A percentile compares a stretch with the other conserved stretches of the same genome.
These are phyloP conservation scores for Rhodotorula graminis DNA, from an alignment of 768 basidiomycete genomes.

Conservation along the genomic window DNA sequence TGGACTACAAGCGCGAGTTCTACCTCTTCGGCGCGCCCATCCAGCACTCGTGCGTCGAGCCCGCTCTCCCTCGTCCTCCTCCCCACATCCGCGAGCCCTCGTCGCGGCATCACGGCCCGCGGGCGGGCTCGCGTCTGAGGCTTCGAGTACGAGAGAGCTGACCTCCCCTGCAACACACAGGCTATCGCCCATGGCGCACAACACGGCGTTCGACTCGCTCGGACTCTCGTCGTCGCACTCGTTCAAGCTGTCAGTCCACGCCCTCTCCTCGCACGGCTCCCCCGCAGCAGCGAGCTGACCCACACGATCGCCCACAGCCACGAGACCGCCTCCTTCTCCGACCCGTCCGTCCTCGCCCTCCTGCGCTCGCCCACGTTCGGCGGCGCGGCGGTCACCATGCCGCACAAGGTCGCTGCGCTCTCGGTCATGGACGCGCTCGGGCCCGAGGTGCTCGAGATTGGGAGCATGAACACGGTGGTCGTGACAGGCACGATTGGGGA, in stretches of 20 bases:
- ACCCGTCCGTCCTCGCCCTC: neutral
- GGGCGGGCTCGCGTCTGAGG: neutral
- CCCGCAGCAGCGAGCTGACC: no score
- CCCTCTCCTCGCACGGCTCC: no score
- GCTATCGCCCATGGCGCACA: slow-evolving; percentile 38
- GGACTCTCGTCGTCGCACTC: slow-evolving; percentile 6
- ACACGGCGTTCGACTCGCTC: slow-evolving; percentile 28
- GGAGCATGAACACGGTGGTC: slow-evolving; percentile 41
- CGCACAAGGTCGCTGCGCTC: slow-evolving; percentile 39
- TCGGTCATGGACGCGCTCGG: slow-evolving; percentile 33
- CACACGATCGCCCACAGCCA: neutral
- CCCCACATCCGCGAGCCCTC: neutral
- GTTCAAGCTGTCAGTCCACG: slow-evolving; percentile 3
- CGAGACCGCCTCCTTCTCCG: slow-evolving; percentile 16
- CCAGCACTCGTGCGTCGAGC: slow-evolving; percentile 7
- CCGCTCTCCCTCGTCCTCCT: neutral
- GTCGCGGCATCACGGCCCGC: neutral
- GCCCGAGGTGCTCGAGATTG: slow-evolving; percentile 33
- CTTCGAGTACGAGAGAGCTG: neutral
- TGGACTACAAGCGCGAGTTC: slow-evolving; percentile 1
- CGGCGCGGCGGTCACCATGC: slow-evolving; percentile 40
- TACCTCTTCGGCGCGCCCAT: slow-evolving; percentile 40
- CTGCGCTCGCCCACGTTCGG: slow-evolving; percentile 15
- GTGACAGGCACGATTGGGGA: neutral
- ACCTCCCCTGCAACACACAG: neutral